Percentiles rank a stretch among this genome's conserved stretches.
Evolutionary conservation across 768 basidiomycete genomes (phyloP).

Genomic region (Melanogaster broomeanus): DNA sequence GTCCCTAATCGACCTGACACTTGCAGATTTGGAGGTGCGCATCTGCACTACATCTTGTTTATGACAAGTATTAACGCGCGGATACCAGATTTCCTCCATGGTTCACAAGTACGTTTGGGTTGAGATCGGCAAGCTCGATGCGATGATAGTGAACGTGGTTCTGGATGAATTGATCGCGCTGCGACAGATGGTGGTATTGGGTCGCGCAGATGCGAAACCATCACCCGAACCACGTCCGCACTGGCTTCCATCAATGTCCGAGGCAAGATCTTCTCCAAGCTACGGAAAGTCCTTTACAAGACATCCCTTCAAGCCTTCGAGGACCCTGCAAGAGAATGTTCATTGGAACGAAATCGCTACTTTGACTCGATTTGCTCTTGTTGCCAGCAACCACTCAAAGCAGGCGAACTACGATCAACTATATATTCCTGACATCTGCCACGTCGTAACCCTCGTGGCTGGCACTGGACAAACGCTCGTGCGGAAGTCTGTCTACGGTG

Average conservation of each 20-base stretch:
- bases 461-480: slow-evolving; percentile 73
- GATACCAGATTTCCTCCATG: slow-evolving; percentile 57
- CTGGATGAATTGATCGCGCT: slow-evolving; percentile 79
- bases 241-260: slow-evolving; percentile 77
- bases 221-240: slow-evolving; percentile 71
- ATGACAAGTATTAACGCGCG: slow-evolving; percentile 1
- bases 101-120: slow-evolving; percentile 79
- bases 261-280: slow-evolving; percentile 72
- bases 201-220: slow-evolving; percentile 70
- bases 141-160: slow-evolving; percentile 65
- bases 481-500: slow-evolving; percentile 80
- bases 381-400: slow-evolving; percentile 67
- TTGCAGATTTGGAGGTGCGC: slow-evolving; percentile 68
- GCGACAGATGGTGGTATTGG: slow-evolving; percentile 85
- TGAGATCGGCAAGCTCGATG: slow-evolving; percentile 72
- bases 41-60: background rate
- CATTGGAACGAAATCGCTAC: slow-evolving; percentile 85
- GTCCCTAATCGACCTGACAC: slow-evolving; percentile 73
- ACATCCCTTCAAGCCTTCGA: slow-evolving; percentile 65
- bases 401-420: slow-evolving; percentile 68
- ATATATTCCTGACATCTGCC: slow-evolving; percentile 81
- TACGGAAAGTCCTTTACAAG: slow-evolving; percentile 81
- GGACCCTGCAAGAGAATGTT: slow-evolving; percentile 64
- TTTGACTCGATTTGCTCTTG: slow-evolving; percentile 71
- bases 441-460: slow-evolving; percentile 76